phyloP scores from a whole-genome alignment of 495 filamentous ascomycete species.

The Penicillium riverlandense region DNA sequence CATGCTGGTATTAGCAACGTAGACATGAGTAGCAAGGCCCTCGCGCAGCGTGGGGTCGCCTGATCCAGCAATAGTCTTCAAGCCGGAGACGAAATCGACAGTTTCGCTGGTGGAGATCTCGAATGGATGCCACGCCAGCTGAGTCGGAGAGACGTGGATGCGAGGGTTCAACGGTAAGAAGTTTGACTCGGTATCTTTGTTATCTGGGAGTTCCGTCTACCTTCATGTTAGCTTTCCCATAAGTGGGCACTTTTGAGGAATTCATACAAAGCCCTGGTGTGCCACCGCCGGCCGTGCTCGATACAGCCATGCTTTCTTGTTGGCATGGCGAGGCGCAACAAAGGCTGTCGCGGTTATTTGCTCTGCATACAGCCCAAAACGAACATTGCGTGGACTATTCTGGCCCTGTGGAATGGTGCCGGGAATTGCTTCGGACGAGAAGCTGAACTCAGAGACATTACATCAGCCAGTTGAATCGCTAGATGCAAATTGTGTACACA shows the following conservation, averaged over 20 bases:
- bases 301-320: slow-evolving; percentile 45
- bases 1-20: slow-evolving; percentile 40
- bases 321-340: slow-evolving; percentile 38
- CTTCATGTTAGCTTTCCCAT: not conserved
- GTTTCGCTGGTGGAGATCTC: slow-evolving; percentile 31
- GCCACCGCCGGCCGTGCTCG: slow-evolving; percentile 42
- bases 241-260: not conserved
- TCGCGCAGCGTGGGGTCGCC: slow-evolving; percentile 44
- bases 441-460: slow-evolving; percentile 15
- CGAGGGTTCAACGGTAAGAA: slow-evolving; percentile 43
- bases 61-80: slow-evolving; percentile 43
- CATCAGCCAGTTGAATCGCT: slow-evolving; percentile 21
- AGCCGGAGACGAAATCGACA: slow-evolving; percentile 37
- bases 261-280: slow-evolving; percentile 42
- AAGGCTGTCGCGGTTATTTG: slow-evolving; percentile 42
- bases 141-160: slow-evolving; percentile 55
- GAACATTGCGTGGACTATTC: slow-evolving; percentile 39
- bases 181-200: slow-evolving; percentile 36
- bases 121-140: slow-evolving; percentile 43
- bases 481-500: slow-evolving; percentile 14
- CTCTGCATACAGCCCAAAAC: slow-evolving; percentile 41
- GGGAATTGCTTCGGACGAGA: slow-evolving; percentile 40
- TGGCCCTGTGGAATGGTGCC: slow-evolving; percentile 43
- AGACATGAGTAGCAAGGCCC: slow-evolving; percentile 41
- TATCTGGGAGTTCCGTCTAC: slow-evolving; percentile 42